Base-by-base conservation (phyloP, 148 eudicot genomes). In the Silene uniflora region DNA sequence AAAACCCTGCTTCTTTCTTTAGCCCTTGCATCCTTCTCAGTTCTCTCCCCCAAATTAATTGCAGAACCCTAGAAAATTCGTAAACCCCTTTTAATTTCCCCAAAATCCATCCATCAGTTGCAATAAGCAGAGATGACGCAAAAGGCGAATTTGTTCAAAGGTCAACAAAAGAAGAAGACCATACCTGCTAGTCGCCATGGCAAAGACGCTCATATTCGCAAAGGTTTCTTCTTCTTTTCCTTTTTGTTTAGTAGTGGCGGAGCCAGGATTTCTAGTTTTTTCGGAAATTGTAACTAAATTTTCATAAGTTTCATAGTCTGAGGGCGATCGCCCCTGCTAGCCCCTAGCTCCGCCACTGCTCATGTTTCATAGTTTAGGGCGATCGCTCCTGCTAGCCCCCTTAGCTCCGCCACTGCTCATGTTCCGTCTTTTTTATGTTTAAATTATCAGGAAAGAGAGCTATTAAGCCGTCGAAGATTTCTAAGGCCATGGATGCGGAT, bases 181-280 rank as follows among this genome's bases (percentile, higher is more conserved):
- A 69, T 84, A 22, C 88, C 98, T 44, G 86, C 91, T 0, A 89
- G 74, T 66, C 91, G 91, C 61, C 98, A 93, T 86, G 98, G 96
- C 17, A 93, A 91, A 80, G 24, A 69, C 58, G 35, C 83, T 67
- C 84, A 78, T 55, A 88, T 73, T 76, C 93, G 93, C 59, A 93
- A 93, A 88, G 98, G 94, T 89, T 21, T 25, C 22, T 5, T n/a
- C 61, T 0, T 52, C 7, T 7, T 62, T 24, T 12, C 3, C 3
- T 29, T 29, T 29, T 29, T 29, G n/a, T n/a, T n/a, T n/a, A n/a
- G n/a, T n/a, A 29, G 32, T 29, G 32, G 32, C 32, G 32, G 32
- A 29, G 32, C 3, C 1, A 29, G 32, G 32, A 29, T 29, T 29
- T 29, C 2, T 29, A 29, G 32, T 29, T 29, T 29, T 29, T 29